phyloP scores from a whole-genome alignment of 257 asterid genomes.

The Lantana camara region DNA sequence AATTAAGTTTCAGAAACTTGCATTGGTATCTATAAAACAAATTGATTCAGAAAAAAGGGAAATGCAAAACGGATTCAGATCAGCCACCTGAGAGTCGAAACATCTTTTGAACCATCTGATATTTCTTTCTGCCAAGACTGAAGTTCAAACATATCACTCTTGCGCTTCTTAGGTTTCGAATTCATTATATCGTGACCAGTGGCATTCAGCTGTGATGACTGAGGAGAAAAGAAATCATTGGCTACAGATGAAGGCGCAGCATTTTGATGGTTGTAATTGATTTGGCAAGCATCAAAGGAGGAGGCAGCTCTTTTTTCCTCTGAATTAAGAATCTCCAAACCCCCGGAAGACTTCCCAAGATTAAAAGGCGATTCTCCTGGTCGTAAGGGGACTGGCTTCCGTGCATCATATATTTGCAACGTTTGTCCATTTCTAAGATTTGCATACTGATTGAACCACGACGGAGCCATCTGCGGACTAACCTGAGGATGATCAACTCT shows the following conservation, averaged over 20 bases:
- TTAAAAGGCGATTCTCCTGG: conserved; percentile 47
- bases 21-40: too few relatives aligned
- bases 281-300: conserved; percentile 45
- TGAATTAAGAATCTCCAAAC: conserved; percentile 41
- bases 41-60: too few relatives aligned
- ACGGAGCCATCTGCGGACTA: conserved; percentile 79
- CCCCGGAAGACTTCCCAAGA: conserved; percentile 47
- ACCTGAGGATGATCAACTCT: conserved; percentile 35
- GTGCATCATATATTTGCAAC: conserved; percentile 46
- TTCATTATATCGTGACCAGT: conserved; percentile 41
- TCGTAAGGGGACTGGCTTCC: conserved; percentile 36
- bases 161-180: conserved; percentile 62
- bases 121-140: conserved; percentile 71
- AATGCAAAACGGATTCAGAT: not conserved
- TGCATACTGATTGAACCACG: conserved; percentile 78
- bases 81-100: conserved; percentile 58
- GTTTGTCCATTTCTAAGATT: conserved; percentile 59
- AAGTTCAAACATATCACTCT: conserved; percentile 51
- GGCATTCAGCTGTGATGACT: conserved; percentile 33
- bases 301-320: conserved; percentile 45
- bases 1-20: too few relatives aligned
- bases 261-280: conserved; percentile 31
- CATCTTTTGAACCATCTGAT: conserved; percentile 42
- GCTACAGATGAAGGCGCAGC: conserved; percentile 37
- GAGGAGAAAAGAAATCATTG: conserved; percentile 40